Evolutionary conservation across 805 yeast species (phyloP).

Genomic region (Saccharomycopsis sp.): DNA sequence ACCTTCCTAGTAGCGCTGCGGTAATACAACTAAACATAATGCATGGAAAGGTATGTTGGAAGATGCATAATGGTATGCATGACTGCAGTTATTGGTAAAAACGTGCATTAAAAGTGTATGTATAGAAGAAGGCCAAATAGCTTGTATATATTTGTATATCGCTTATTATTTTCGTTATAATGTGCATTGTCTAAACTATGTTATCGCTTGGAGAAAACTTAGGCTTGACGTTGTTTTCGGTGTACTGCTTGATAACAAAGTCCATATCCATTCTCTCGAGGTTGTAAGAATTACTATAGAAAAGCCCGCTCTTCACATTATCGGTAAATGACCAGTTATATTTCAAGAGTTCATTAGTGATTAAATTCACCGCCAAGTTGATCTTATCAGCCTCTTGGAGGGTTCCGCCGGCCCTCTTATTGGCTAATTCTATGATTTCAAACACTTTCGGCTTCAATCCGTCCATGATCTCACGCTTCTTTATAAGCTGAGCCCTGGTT

Average conservation of each 20-base stretch:
- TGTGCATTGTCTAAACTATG: neutral
- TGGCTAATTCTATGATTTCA: neutral
- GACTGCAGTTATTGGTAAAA: too few relatives aligned
- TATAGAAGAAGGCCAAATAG: too few relatives aligned
- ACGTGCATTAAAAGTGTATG: too few relatives aligned
- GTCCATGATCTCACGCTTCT: slow-evolving; percentile 3
- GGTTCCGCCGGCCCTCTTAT: neutral
- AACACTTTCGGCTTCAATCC: slow-evolving; percentile 6
- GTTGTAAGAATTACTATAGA: neutral
- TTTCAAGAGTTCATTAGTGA: slow-evolving; percentile 10
- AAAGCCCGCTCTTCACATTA: neutral
- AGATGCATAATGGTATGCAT: too few relatives aligned
- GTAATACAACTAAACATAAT: too few relatives aligned
- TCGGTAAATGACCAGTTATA: slow-evolving; percentile 9
- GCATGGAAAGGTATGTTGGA: too few relatives aligned
- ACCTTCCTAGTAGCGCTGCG: too few relatives aligned
- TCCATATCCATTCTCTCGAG: neutral
- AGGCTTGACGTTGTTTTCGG: neutral
- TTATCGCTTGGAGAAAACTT: neutral
- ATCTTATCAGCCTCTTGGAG: slow-evolving; percentile 9
- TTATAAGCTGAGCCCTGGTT: slow-evolving; percentile 2
- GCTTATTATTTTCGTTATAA: too few relatives aligned
- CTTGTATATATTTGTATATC: too few relatives aligned
- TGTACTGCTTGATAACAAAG: neutral
- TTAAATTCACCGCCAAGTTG: slow-evolving; percentile 3